Conservation (phyloP, 495 filamentous ascomycete species). For the Staphylotrichum longicolle region DNA sequence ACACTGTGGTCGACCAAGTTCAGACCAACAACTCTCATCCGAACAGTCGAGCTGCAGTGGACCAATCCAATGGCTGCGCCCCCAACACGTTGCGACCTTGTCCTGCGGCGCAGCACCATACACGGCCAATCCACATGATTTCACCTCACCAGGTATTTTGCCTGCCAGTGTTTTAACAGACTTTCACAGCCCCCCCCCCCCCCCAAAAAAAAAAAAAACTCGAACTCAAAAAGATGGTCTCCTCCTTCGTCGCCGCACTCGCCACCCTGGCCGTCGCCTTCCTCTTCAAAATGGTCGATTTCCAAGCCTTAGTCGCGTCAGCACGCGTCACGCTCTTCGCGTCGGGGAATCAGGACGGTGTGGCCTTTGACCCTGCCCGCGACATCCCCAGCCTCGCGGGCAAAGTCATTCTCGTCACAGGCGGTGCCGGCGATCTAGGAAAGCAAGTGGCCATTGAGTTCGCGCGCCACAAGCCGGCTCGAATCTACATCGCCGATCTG, state of each 20-base stretch:
- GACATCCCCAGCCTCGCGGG: background rate
- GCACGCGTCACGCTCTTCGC: constrained; percentile 4
- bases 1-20: too few species aligned
- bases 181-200: too few species aligned
- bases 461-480: background rate
- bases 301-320: background rate
- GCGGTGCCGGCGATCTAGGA: background rate
- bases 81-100: too few species aligned
- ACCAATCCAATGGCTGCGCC: too few species aligned
- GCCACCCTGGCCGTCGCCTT: background rate
- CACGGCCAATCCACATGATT: too few species aligned
- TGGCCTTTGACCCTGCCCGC: background rate
- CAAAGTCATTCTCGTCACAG: constrained; percentile 1
- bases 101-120: too few species aligned
- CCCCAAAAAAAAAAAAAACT: too few species aligned
- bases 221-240: background rate
- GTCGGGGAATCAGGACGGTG: background rate
- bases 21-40: too few species aligned
- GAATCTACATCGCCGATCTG: background rate
- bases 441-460: background rate
- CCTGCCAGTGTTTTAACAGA: too few species aligned
- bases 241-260: background rate
- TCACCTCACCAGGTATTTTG: too few species aligned
- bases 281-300: background rate
- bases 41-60: too few species aligned